A percentile compares a stretch with the other conserved stretches of the same genome.
Evolutionary conservation across 2,329 filamentous ascomycete species (phyloP).

Genomic region (Microascus cirrosus): DNA sequence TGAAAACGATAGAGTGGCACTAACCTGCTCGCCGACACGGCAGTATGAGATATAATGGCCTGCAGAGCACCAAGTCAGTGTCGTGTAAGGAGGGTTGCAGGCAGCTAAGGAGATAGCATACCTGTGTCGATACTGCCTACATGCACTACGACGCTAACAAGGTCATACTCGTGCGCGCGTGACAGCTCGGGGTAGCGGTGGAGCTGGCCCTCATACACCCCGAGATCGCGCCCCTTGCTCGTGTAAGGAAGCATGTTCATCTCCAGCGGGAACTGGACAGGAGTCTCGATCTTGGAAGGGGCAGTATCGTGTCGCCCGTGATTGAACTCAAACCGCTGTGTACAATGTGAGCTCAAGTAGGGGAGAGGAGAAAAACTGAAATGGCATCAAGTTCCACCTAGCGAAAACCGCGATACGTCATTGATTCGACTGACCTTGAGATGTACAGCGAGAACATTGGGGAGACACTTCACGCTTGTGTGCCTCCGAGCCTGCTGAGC

Average conservation of each 20-base stretch:
- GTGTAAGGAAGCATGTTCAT: constrained; percentile 90
- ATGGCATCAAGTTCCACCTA: neutral
- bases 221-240: constrained; percentile 39
- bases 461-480: constrained; percentile 71
- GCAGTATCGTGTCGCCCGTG: constrained; percentile 52
- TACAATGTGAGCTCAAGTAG: neutral
- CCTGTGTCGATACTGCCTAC: constrained; percentile 88
- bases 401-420: neutral
- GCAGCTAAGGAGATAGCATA: constrained; percentile 37
- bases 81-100: neutral
- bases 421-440: constrained; percentile 53
- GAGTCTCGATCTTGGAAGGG: constrained; percentile 79
- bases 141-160: constrained; percentile 84
- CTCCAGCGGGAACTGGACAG: constrained; percentile 73
- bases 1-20: constrained; percentile 14
- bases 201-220: neutral
- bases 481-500: constrained; percentile 75
- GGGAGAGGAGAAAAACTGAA: neutral
- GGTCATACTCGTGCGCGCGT: constrained; percentile 68
- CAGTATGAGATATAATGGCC: constrained; percentile 84
- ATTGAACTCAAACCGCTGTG: constrained; percentile 61
- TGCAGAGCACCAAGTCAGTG: constrained; percentile 8
- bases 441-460: constrained; percentile 84
- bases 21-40: constrained; percentile 55
- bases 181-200: constrained; percentile 39